phyloP scores from a whole-genome alignment of 164 flowering plant species.

The Vitis rupestris region DNA sequence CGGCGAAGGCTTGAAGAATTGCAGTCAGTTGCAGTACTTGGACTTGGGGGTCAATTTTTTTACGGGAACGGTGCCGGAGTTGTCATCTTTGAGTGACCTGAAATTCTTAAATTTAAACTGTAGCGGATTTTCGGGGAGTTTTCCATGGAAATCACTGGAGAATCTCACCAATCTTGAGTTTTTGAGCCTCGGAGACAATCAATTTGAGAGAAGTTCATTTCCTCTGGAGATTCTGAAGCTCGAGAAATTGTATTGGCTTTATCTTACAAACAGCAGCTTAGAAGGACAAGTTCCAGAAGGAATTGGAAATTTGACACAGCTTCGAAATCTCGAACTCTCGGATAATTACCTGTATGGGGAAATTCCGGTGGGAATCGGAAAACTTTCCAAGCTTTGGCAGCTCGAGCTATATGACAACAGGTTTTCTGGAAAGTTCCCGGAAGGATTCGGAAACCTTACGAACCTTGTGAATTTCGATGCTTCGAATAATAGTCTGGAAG shows the following conservation, averaged over 20 bases:
- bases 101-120: conserved; percentile 37
- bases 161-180: conserved; percentile 33
- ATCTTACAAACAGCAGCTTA: conserved; percentile 50
- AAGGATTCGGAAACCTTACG: conserved; percentile 35
- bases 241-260: conserved; percentile 51
- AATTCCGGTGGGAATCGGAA: conserved; percentile 30
- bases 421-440: conserved; percentile 31
- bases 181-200: conserved; percentile 68
- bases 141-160: conserved; percentile 59
- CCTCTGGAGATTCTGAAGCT: conserved; percentile 53
- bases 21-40: conserved; percentile 38
- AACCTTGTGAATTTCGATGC: conserved; percentile 30
- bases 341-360: conserved; percentile 30
- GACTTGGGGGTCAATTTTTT: conserved; percentile 53
- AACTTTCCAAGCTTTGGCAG: conserved; percentile 31
- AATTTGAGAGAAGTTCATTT: conserved; percentile 40
- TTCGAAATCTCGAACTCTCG: conserved; percentile 35
- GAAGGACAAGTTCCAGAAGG: conserved; percentile 31
- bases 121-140: conserved; percentile 56
- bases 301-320: conserved; percentile 25
- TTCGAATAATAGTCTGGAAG: conserved; percentile 29
- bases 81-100: conserved; percentile 36
- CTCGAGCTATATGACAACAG: conserved; percentile 40
- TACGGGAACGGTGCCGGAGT: conserved; percentile 49
- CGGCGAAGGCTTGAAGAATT: conserved; percentile 34